Percentiles rank a stretch among this genome's conserved stretches.
Conservation (phyloP, 306 rosid species). For the Morella rubra region DNA sequence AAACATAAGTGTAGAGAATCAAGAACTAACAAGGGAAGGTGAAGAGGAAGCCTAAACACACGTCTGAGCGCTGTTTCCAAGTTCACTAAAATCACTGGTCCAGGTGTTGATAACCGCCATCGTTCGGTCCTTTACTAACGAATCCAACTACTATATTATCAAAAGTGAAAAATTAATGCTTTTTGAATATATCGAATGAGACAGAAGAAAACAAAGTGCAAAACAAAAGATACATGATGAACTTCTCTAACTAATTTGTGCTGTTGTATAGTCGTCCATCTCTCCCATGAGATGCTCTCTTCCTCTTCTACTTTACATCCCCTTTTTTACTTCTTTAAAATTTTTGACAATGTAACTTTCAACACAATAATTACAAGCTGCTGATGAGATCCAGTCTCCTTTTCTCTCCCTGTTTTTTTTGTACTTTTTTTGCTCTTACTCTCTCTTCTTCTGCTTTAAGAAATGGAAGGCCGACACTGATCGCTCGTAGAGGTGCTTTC, state of each 20-base stretch:
- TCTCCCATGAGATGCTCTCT: background rate
- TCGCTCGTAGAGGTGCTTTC: slow-evolving; percentile 33
- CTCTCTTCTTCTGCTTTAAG: background rate
- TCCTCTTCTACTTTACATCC: slow-evolving; percentile 2
- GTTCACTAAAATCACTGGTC: no score
- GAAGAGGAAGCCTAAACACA: no score
- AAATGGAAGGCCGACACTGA: slow-evolving; percentile 1
- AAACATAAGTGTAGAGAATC: no score
- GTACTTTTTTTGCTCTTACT: background rate
- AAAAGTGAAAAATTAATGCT: background rate
- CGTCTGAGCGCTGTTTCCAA: no score
- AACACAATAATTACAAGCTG: slow-evolving; percentile 21
- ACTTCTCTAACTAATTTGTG: background rate
- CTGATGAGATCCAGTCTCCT: background rate
- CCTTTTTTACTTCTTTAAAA: background rate
- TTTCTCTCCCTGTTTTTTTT: background rate
- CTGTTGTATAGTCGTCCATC: background rate
- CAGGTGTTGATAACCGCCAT: no score
- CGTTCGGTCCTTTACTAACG: no score
- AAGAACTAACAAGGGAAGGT: no score
- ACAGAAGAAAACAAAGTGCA: background rate
- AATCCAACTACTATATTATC: no score
- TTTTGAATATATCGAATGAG: background rate
- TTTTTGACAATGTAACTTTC: background rate
- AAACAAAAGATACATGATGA: background rate